Evolutionary conservation across 2,329 filamentous ascomycete species (phyloP).

Genomic region (Colletotrichum camelliae): DNA sequence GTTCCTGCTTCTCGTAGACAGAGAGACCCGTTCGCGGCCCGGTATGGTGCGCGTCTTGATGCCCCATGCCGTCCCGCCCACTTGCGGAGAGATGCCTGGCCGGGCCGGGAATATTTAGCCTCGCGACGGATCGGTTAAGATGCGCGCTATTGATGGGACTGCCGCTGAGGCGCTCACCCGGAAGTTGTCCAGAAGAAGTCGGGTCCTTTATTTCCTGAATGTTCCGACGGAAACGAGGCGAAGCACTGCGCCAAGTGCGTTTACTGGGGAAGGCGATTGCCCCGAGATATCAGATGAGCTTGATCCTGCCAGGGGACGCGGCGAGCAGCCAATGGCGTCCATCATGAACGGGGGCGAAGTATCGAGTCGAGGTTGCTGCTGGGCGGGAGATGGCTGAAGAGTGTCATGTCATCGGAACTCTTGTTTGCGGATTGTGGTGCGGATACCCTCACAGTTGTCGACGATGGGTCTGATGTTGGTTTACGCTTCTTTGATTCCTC

Average conservation of each 20-base stretch:
- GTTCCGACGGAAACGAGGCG: background rate
- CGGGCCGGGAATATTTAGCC: no score
- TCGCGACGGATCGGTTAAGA: no score
- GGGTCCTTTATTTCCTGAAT: background rate
- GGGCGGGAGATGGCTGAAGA: background rate
- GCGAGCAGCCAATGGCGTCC: background rate
- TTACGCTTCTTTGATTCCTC: background rate
- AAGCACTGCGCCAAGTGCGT: background rate
- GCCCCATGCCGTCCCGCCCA: no score
- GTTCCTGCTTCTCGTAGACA: background rate
- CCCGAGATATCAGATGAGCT: conserved; percentile 12
- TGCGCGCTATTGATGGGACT: no score
- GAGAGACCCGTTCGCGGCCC: no score
- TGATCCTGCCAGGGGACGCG: background rate
- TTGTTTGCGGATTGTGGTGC: background rate
- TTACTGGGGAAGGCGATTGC: background rate
- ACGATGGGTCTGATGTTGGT: background rate
- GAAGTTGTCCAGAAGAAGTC: background rate
- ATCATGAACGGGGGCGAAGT: background rate
- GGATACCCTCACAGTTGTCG: background rate
- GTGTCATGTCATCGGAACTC: background rate
- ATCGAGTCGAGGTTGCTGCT: background rate
- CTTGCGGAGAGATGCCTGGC: no score
- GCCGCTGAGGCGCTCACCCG: no score
- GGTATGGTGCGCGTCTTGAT: no score